Percentiles rank a stretch among this genome's conserved stretches.
Evolutionary conservation across 148 eudicot species (phyloP).

Genomic region (Beta vulgaris): DNA sequence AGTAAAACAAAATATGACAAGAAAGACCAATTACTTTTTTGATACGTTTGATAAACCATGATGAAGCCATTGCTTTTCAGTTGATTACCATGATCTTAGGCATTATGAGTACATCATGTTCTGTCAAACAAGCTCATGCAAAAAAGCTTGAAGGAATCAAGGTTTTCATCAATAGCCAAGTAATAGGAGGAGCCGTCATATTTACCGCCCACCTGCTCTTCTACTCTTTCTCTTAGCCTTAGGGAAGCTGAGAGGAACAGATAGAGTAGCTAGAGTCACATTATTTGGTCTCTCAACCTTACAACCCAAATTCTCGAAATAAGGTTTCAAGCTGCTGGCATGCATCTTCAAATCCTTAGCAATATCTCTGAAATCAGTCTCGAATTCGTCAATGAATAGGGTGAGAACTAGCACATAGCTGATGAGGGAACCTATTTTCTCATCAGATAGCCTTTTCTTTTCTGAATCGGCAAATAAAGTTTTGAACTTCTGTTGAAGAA

Average conservation of each 20-base stretch:
- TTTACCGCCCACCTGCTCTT: conserved; percentile 55
- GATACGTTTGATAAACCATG: too few species aligned
- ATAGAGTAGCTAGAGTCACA: conserved; percentile 48
- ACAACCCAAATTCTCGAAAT: conserved; percentile 68
- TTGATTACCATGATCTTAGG: too few species aligned
- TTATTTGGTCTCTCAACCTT: conserved; percentile 38
- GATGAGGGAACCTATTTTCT: conserved; percentile 57
- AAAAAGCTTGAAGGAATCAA: neutral
- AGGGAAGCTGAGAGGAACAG: conserved; percentile 66
- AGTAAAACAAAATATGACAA: too few species aligned
- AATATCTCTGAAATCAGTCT: conserved; percentile 62
- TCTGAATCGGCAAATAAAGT: conserved; percentile 52
- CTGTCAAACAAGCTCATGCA: neutral
- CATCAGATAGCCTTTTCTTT: conserved; percentile 50
- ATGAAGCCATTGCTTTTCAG: too few species aligned
- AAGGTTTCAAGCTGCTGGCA: conserved; percentile 34
- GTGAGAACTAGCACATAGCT: conserved; percentile 73
- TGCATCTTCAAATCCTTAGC: conserved; percentile 70
- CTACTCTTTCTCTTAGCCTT: conserved; percentile 35
- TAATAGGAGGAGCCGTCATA: neutral
- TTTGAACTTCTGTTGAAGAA: conserved; percentile 55
- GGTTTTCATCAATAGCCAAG: neutral
- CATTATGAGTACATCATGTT: neutral
- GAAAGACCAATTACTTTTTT: too few species aligned
- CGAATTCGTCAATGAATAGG: conserved; percentile 61